phyloP scores from a whole-genome alignment of 202 grass and related monocot genomes.

The Thinopyrum obtusiflorum region DNA sequence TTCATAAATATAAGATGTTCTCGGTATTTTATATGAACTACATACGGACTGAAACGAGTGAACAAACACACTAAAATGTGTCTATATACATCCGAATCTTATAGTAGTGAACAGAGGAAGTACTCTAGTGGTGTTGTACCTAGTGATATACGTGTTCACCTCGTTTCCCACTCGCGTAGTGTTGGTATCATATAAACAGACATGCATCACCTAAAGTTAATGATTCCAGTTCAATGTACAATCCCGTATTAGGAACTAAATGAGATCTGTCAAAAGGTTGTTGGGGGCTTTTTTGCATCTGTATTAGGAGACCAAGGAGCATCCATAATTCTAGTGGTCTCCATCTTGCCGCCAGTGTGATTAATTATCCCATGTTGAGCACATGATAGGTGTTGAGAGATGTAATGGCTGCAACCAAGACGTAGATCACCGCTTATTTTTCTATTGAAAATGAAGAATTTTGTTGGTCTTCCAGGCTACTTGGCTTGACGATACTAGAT shows the following conservation, averaged over 20 bases:
- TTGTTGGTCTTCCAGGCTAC: not conserved
- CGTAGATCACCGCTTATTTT: not conserved
- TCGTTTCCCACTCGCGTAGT: slow-evolving; percentile 2
- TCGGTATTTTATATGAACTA: too few relatives aligned
- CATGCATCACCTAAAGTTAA: not conserved
- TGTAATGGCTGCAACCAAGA: not conserved
- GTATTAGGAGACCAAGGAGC: slow-evolving; percentile 8
- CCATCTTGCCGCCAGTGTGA: not conserved
- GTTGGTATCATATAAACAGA: not conserved
- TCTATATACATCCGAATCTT: too few relatives aligned
- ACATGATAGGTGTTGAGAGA: not conserved
- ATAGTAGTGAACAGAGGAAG: too few relatives aligned
- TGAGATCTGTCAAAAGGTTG: slow-evolving; percentile 29
- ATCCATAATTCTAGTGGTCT: slow-evolving; percentile 13
- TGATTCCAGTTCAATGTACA: slow-evolving; percentile 6
- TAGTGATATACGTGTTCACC: slow-evolving; percentile 30
- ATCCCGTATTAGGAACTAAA: not conserved
- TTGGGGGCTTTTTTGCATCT: slow-evolving; percentile 18
- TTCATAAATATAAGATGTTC: too few relatives aligned
- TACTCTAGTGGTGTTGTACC: slow-evolving; percentile 11
- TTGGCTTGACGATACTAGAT: not conserved
- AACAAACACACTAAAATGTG: too few relatives aligned
- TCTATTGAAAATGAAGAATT: not conserved
- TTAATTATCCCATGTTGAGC: not conserved
- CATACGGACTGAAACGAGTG: too few relatives aligned